phyloP scores from a whole-genome alignment of 306 rosid species.

The Vicia sativa region DNA sequence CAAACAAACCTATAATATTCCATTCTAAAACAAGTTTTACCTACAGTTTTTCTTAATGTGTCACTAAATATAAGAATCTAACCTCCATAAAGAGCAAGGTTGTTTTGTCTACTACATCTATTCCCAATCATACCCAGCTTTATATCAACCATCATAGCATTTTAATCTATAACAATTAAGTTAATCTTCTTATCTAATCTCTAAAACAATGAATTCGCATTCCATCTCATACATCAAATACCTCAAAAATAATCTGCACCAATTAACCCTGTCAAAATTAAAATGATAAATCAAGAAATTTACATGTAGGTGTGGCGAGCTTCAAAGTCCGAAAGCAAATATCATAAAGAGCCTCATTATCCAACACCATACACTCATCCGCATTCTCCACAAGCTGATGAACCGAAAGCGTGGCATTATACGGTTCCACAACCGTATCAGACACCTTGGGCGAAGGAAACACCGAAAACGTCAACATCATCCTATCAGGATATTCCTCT shows the following conservation, averaged over 20 bases:
- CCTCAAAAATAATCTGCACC: background rate
- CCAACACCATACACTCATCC: conserved; percentile 59
- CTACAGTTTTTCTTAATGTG: background rate
- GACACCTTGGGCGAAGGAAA: conserved; percentile 61
- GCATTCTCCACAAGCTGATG: conserved; percentile 61
- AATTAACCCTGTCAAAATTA: background rate
- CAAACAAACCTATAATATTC: background rate
- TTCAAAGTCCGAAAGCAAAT: conserved; percentile 56
- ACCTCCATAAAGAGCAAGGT: background rate
- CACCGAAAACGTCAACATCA: conserved; percentile 60
- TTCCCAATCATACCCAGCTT: background rate
- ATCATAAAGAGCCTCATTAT: conserved; percentile 59
- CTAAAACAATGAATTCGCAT: background rate
- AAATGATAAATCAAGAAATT: background rate
- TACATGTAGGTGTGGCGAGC: conserved; percentile 53
- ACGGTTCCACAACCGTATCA: conserved; percentile 58
- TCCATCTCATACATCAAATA: background rate
- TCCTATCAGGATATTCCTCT: conserved; percentile 57
- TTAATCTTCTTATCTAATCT: background rate
- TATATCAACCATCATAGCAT: background rate
- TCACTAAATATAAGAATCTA: background rate
- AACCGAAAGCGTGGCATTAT: conserved; percentile 57
- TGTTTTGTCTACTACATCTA: background rate
- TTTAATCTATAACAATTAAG: background rate
- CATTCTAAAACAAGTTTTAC: background rate